A percentile compares a stretch with the other conserved stretches of the same genome.
phyloP scores from a whole-genome alignment of 129 eudicot species.

The Glebionis coronaria region DNA sequence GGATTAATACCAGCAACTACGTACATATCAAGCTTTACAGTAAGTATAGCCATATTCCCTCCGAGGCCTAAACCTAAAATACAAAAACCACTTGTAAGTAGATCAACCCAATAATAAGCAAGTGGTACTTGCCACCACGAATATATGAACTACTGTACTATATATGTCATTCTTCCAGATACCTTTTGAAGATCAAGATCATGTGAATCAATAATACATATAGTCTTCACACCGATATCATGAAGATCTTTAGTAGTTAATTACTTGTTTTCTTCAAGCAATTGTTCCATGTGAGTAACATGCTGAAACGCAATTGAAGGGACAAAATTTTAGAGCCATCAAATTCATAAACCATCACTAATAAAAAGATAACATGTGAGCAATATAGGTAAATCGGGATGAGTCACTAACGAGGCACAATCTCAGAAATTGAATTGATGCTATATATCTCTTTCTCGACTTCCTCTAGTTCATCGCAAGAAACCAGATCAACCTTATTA shows the following conservation, averaged over 20 bases:
- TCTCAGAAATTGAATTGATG: slow-evolving; percentile 77
- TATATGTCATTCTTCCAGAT: not conserved
- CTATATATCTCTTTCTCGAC: slow-evolving; percentile 72
- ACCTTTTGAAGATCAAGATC: slow-evolving; percentile 73
- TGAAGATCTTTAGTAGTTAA: slow-evolving; percentile 70
- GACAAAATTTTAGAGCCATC: slow-evolving; percentile 3
- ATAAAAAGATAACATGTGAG: not conserved
- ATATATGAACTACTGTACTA: too few species aligned
- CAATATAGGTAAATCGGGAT: not conserved
- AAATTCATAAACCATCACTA: slow-evolving; percentile 14
- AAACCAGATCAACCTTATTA: slow-evolving; percentile 78
- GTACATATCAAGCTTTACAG: too few species aligned
- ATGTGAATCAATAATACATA: slow-evolving; percentile 56
- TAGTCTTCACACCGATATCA: slow-evolving; percentile 75
- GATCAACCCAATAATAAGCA: too few species aligned
- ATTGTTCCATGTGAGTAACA: slow-evolving; percentile 74
- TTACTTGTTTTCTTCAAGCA: slow-evolving; percentile 60
- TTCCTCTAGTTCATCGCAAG: slow-evolving; percentile 57
- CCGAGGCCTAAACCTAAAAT: too few species aligned
- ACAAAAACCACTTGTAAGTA: too few species aligned
- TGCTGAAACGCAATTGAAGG: slow-evolving; percentile 51
- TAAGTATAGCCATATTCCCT: too few species aligned
- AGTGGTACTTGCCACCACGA: too few species aligned
- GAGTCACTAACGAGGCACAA: slow-evolving; percentile 45
- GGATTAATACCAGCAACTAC: too few species aligned